phyloP scores from a whole-genome alignment of 2,329 filamentous ascomycete genomes.

The Ilyonectria destructans region DNA sequence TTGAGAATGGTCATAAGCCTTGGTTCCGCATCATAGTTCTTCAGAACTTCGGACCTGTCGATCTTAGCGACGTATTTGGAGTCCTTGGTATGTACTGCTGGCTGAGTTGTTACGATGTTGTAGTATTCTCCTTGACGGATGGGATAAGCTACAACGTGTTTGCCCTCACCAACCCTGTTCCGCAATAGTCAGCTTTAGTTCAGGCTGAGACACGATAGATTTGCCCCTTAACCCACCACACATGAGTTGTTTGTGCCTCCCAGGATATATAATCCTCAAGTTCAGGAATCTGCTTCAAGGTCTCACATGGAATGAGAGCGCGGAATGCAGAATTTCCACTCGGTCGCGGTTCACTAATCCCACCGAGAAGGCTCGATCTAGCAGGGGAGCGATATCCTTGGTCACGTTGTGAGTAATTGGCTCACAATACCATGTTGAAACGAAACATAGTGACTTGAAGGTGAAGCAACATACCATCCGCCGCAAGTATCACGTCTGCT shows the following conservation, averaged over 20 bases:
- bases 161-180: neutral
- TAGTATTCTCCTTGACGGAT: slow-evolving; percentile 2
- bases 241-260: slow-evolving; percentile 2
- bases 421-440: neutral
- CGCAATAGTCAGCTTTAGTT: neutral
- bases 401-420: neutral
- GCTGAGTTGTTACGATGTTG: neutral
- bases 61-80: neutral
- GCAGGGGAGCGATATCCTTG: slow-evolving; percentile 2
- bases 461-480: slow-evolving; percentile 1
- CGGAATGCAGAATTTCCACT: slow-evolving; percentile 2
- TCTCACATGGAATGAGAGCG: slow-evolving; percentile 1
- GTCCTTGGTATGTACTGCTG: neutral
- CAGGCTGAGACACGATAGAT: neutral
- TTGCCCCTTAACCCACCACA: neutral
- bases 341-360: neutral
- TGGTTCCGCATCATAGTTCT: slow-evolving; percentile 1
- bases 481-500: neutral
- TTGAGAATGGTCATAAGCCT: neutral
- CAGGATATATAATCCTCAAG: neutral
- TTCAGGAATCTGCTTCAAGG: slow-evolving; percentile 2
- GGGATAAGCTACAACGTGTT: slow-evolving; percentile 2
- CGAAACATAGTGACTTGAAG: neutral
- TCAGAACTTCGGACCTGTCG: neutral
- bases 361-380: neutral